These are phyloP conservation scores for Colletotrichum sublineola DNA, from an alignment of 2,329 filamentous ascomycete species.

Conservation along the genomic window DNA sequence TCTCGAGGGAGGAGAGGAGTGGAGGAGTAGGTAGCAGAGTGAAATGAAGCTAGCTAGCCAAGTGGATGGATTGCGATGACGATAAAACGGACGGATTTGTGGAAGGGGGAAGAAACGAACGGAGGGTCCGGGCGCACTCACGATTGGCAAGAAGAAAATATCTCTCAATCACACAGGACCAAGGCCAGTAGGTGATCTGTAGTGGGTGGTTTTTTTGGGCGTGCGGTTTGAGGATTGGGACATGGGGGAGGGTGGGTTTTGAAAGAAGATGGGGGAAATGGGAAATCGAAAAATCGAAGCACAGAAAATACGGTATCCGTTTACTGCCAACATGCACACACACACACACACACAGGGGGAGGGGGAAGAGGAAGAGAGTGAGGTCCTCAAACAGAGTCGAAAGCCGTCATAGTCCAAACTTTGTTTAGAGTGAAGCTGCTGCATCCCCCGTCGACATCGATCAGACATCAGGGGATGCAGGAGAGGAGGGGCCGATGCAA, in stretches of 20 bases:
- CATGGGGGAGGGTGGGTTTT: not conserved
- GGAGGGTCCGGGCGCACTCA: not conserved
- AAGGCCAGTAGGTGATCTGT: not conserved
- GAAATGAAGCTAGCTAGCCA: not conserved
- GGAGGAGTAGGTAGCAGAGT: not conserved
- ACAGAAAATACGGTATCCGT: not conserved
- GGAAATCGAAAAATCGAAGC: not conserved
- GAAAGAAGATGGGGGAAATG: not conserved
- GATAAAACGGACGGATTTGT: not conserved
- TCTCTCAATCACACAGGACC: not conserved
- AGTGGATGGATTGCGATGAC: not conserved
- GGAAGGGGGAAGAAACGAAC: conserved; percentile 4
- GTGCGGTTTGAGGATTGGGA: not conserved
- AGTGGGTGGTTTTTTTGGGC: not conserved
- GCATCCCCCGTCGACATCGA: conserved; percentile 17
- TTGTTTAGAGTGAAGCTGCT: conserved; percentile 34
- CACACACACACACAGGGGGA: not conserved
- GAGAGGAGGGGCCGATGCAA: conserved; percentile 31
- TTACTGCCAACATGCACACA: not conserved
- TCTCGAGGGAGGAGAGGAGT: not conserved
- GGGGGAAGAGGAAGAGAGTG: not conserved
- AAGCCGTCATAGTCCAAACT: conserved; percentile 43
- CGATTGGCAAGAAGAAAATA: not conserved
- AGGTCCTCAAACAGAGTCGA: not conserved
- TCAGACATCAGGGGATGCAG: conserved; percentile 33